Percentiles rank a stretch among this genome's conserved stretches.
Conservation (phyloP, 2,329 filamentous ascomycete genomes). For the Stemphylium vesicarium region DNA sequence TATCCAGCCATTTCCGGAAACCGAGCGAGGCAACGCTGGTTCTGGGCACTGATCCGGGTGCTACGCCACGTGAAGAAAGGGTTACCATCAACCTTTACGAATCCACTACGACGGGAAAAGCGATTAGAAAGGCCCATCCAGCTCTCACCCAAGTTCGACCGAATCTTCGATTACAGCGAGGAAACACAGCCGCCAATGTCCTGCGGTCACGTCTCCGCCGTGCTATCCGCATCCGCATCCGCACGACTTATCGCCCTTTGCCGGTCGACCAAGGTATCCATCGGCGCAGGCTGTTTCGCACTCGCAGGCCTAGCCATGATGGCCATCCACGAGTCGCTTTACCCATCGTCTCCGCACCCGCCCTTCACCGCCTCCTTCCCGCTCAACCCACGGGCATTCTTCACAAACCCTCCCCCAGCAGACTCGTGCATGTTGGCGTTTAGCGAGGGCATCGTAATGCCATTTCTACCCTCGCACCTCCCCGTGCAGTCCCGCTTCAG, state of each 20-base stretch:
- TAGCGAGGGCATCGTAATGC: constrained; percentile 54
- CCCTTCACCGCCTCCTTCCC: constrained; percentile 56
- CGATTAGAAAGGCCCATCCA: constrained; percentile 21
- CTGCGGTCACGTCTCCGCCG: constrained; percentile 39
- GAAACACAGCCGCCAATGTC: constrained; percentile 46
- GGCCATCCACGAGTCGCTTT: constrained; percentile 48
- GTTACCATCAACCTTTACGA: constrained; percentile 50
- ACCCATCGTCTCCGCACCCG: constrained; percentile 31
- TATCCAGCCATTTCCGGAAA: constrained; percentile 51
- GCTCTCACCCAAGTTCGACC: constrained; percentile 41
- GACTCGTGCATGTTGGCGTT: constrained; percentile 58
- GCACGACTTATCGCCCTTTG: constrained; percentile 49
- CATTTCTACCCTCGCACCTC: constrained; percentile 48
- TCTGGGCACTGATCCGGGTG: constrained; percentile 55
- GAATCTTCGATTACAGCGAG: constrained; percentile 49
- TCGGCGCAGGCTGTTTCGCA: constrained; percentile 56
- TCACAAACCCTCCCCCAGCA: constrained; percentile 46
- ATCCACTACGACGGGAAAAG: constrained; percentile 47
- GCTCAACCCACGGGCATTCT: constrained; percentile 55
- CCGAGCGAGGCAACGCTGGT: constrained; percentile 53
- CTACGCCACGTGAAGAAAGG: constrained; percentile 52
- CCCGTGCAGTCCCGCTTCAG: constrained; percentile 48
- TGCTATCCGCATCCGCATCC: constrained; percentile 43
- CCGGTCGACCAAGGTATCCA: constrained; percentile 46
- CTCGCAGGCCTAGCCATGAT: constrained; percentile 56